Percentiles rank a stretch among this genome's conserved stretches.
Evolutionary conservation across 2,329 filamentous ascomycete species (phyloP).

Genomic region (Dactylellina sp.): DNA sequence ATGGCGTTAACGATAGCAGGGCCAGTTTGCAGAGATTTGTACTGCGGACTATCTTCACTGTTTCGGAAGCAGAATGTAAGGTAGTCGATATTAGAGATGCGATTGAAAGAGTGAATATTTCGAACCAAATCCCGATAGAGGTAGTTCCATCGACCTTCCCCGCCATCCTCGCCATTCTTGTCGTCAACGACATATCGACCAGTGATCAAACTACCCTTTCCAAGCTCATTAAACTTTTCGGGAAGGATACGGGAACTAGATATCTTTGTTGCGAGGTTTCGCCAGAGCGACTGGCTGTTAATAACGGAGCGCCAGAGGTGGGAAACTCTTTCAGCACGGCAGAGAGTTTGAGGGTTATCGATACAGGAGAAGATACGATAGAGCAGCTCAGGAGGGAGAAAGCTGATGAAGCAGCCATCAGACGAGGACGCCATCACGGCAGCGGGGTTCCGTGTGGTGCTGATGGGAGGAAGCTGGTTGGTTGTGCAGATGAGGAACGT

Average conservation of each 20-base stretch:
- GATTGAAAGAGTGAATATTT: slow-evolving; percentile 36
- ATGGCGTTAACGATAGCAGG: slow-evolving; percentile 11
- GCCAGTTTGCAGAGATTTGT: not conserved
- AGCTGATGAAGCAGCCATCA: slow-evolving; percentile 8
- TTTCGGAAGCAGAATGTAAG: not conserved
- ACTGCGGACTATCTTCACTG: not conserved
- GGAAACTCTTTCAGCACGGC: slow-evolving; percentile 43
- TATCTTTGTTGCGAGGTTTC: slow-evolving; percentile 36
- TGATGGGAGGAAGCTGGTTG: not conserved
- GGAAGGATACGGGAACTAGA: slow-evolving; percentile 39
- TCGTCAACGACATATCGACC: slow-evolving; percentile 30
- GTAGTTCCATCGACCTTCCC: slow-evolving; percentile 35
- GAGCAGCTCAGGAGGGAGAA: slow-evolving; percentile 42
- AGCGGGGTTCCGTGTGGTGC: not conserved
- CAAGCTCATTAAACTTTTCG: slow-evolving; percentile 42
- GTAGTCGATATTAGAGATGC: slow-evolving; percentile 21
- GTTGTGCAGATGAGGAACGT: not conserved
- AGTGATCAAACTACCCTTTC: slow-evolving; percentile 46
- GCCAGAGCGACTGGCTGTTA: slow-evolving; percentile 51
- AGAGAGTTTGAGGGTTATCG: slow-evolving; percentile 44
- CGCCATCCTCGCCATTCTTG: not conserved
- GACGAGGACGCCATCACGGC: slow-evolving; percentile 2
- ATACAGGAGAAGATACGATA: slow-evolving; percentile 44
- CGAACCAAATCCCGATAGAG: slow-evolving; percentile 49
- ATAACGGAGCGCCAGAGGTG: slow-evolving; percentile 45